Base-by-base conservation (phyloP, 2,329 filamentous ascomycete species). In the Metarhizium guizhouense region DNA sequence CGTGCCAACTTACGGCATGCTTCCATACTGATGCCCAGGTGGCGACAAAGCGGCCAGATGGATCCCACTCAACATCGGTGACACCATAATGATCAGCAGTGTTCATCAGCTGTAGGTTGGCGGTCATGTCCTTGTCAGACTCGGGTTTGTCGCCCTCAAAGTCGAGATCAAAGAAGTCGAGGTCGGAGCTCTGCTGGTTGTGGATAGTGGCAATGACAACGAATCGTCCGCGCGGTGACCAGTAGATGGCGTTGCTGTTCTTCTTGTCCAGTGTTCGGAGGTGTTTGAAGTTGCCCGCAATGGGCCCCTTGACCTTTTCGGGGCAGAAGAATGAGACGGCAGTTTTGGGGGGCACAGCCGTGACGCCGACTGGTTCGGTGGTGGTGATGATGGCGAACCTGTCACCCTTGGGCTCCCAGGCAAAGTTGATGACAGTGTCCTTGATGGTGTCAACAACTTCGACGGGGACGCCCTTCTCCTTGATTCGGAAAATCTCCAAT, bases 201-300 rank as follows among this genome's bases (percentile, higher is more conserved):
- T 89, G 85, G 54, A 99, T 90, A 11, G 94, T 95, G 54, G 91
- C 94, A 55, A 99, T 85, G 50, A 97, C 86, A 42, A 97, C 93
- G 67, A 99, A 99, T 51, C 94, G 87, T 54, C 94, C 94, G 72
- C 87, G 90, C 29, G 94, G 94, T 20, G 91, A 95, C 94, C 94
- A 99, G 84, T 97, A 97, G 68, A 99, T 99, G 62, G 90, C 92
- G 69, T 99, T 99, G 82, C 88, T 96, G 76, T 95, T 97, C 85
- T 97, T 97, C 85, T 97, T 97, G 66, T 99, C 94, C 55, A 96
- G 80, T 8, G 92, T 97, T 60, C 91, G 86, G 63, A 97, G 86
- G 70, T 95, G 90, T 79, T 93, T 95, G 82, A 97, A 99, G 80
- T 95, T 96, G 61, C 94, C 94, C 38, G 89, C 79, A 29, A 82